Base-by-base conservation (phyloP, 176 grass and related monocot species). In the Ensete ventricosum region DNA sequence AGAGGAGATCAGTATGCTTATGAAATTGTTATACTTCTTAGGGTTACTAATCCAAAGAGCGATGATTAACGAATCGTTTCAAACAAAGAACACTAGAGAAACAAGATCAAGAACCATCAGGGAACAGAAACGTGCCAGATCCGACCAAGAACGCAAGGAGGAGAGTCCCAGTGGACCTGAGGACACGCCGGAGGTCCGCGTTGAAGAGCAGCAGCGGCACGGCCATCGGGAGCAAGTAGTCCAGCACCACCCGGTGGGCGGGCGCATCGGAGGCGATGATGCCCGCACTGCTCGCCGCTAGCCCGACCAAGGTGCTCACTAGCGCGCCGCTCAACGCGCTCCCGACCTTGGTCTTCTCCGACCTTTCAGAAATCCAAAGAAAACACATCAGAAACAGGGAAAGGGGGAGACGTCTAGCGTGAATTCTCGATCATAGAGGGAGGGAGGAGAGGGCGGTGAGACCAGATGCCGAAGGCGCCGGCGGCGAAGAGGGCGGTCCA, bases 391-490 rank as follows among this genome's bases (percentile, higher is more conserved):
- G n/a, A 53, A 14, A 67, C 17, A n/a, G 66, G 57, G 14, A 50
- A 8, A 70, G 57, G 12, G 2, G 11, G 67, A 23, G 65, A 53
- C 19, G n/a, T 63, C 14, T 14, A 25, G 10, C 26, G 48, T 19
- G 14, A 23, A 60, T 19, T 49, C 12, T 14, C 34, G 34, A 43
- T 43, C 34, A 67, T 58, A 52, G 34, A 48, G 25, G 1, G 14
- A 23, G 68, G 34, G 54, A 72, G 14, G 26, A 57, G 17, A 29
- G 13, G 20, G 59, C 17, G 21, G 23, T 53, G 2, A 43, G 53
- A 96, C 92, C 92, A 96, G 74, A 91, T 81, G 69, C 92, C 92
- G 71, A 91, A 78, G 24, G 88, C 88, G 12, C 79, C 88, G 12
- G 71, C 64, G 50, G 77, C 51, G 20, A 96, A 81, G 73, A 96